Evolutionary conservation across 805 yeast species (phyloP), one percentile per base, ranked within the genome.

Genomic region (Hanseniaspora meyeri): DNA sequence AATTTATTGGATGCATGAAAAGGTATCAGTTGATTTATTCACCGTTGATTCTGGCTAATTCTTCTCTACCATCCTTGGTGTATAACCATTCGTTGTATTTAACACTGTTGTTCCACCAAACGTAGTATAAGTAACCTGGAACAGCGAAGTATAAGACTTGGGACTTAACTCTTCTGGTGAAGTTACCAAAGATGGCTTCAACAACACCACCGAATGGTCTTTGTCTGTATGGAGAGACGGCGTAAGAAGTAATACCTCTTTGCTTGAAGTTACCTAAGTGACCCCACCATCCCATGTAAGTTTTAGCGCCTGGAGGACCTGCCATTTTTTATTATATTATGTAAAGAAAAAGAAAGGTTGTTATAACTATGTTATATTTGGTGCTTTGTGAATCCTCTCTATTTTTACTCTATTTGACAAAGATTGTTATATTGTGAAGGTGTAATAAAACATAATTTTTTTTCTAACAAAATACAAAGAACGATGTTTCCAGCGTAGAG

Each of bases 251-350:
- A 62, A 85, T 77, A 75, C 87, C 84, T 73, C 87, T 87, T 77
- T 87, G 95, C 65, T 79, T 79, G 70, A 93, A 90, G 72, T 86
- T 78, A 60, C 95, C 95, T 69, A 89, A 73, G 75, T 77, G 72
- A 69, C 97, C 97, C 97, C 97, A 89, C 96, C 96, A 89, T 65
- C 97, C 97, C 91, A 87, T 83, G 68, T 85, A 89, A 67, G 88
- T 69, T 65, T 78, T 80, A 65, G 83, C 82, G 65, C 80, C 79
- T 70, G 84, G 84, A 53, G 57, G 51, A 68, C 84, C 87, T 69
- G 79, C 85, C 88, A 83, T 83, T 57, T 49, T 61, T 63, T 57
- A 57, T 53, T 49, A 46, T 27, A 49, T 38, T 45, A 16, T 47
- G 32, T 11, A 51, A 42, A 24, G 29, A 42, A 42, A 42, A 42